phyloP scores from a whole-genome alignment of 2,329 filamentous ascomycete genomes.

The Graphilbum fragrans region DNA sequence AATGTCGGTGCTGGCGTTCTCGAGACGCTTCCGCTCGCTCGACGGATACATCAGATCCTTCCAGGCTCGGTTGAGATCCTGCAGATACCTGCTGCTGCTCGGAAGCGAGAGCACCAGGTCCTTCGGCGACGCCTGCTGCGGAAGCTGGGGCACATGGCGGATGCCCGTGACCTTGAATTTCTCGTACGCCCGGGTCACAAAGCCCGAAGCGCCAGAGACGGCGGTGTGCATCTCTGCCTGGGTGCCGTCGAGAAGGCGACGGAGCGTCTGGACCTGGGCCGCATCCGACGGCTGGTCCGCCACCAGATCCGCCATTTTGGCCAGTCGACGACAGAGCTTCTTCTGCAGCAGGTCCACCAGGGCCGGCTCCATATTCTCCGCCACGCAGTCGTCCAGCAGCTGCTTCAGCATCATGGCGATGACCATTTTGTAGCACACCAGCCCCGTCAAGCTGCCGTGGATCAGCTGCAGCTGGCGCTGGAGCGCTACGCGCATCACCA shows the following conservation, averaged over 20 bases:
- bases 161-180: conserved; percentile 22
- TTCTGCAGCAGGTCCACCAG: conserved; percentile 24
- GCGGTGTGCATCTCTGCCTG: not conserved
- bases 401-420: conserved; percentile 34
- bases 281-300: not conserved
- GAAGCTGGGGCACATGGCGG: conserved; percentile 29
- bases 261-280: conserved; percentile 16
- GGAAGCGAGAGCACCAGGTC: conserved; percentile 24
- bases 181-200: conserved; percentile 24
- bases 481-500: conserved; percentile 45
- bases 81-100: conserved; percentile 24
- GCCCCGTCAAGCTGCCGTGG: conserved; percentile 27
- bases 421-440: conserved; percentile 43
- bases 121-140: conserved; percentile 8
- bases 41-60: too few species aligned
- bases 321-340: conserved; percentile 45
- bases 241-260: not conserved
- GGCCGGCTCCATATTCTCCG: conserved; percentile 12
- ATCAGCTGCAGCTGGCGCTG: conserved; percentile 35
- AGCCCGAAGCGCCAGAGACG: conserved; percentile 12
- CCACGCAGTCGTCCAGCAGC: conserved; percentile 28
- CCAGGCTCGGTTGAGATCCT: too few species aligned
- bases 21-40: too few species aligned
- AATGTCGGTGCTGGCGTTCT: too few species aligned
- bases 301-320: conserved; percentile 34